Percentiles rank a stretch among this genome's conserved stretches.
phyloP scores from a whole-genome alignment of 1,139 yeast genomes.

The Chernovozyma sophiae-reginae region DNA sequence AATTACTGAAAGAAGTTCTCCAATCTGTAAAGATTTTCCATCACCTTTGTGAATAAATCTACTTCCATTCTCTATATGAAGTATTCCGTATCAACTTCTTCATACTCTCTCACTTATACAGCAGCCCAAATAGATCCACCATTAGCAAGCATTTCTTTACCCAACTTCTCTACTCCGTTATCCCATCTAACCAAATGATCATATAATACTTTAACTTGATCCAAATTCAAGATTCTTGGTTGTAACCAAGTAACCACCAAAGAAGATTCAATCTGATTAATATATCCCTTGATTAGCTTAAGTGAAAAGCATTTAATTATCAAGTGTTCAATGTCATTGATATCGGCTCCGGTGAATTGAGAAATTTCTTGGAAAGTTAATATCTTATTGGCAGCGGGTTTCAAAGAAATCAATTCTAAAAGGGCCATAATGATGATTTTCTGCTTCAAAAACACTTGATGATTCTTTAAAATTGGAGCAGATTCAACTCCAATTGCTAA shows the following conservation, averaged over 20 bases:
- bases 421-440: slow-evolving; percentile 91
- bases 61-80: too few relatives aligned
- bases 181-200: slow-evolving; percentile 77
- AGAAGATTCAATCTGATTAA: slow-evolving; percentile 78
- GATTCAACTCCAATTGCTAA: slow-evolving; percentile 34
- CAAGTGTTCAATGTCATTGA: slow-evolving; percentile 80
- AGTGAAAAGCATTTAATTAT: slow-evolving; percentile 88
- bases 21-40: too few relatives aligned
- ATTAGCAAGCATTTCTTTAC: slow-evolving; percentile 35
- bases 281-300: slow-evolving; percentile 77
- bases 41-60: too few relatives aligned
- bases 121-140: slow-evolving; percentile 42
- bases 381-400: slow-evolving; percentile 70
- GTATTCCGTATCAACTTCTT: too few relatives aligned
- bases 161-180: slow-evolving; percentile 61
- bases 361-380: slow-evolving; percentile 74
- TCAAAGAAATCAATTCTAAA: slow-evolving; percentile 79
- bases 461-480: slow-evolving; percentile 56
- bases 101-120: slow-evolving; percentile 1
- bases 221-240: slow-evolving; percentile 83
- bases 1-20: too few relatives aligned
- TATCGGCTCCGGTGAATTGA: slow-evolving; percentile 59
- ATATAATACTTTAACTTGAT: slow-evolving; percentile 75
- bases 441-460: slow-evolving; percentile 72
- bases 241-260: slow-evolving; percentile 91